These are phyloP conservation scores for Dendrostoma leiphaemia DNA, from an alignment of 2,329 filamentous ascomycete species.

Conservation along the genomic window DNA sequence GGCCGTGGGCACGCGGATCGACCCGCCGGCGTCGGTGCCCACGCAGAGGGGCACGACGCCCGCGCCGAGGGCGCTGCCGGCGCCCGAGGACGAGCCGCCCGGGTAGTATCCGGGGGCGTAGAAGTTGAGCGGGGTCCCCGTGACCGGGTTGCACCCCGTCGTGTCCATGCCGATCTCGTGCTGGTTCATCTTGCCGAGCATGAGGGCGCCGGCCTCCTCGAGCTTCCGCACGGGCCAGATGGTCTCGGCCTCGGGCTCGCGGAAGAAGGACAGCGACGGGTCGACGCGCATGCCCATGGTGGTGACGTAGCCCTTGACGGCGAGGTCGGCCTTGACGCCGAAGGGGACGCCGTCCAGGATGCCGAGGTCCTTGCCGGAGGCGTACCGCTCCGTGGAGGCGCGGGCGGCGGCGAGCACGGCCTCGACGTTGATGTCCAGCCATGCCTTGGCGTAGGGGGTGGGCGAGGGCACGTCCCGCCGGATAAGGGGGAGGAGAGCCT, in stretches of 20 bases:
- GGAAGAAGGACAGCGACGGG: constrained; percentile 40
- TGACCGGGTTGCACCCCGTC: constrained; percentile 77
- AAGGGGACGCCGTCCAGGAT: constrained; percentile 80
- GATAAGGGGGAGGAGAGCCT: constrained; percentile 70
- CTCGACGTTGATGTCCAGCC: constrained; percentile 65
- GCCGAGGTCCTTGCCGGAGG: constrained; percentile 61
- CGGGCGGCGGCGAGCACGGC: constrained; percentile 65
- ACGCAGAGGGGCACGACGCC: constrained; percentile 74
- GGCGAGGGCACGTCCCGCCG: constrained; percentile 52
- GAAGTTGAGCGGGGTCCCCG: constrained; percentile 75
- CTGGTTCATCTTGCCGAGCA: constrained; percentile 77
- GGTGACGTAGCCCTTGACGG: constrained; percentile 67
- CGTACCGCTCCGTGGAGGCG: constrained; percentile 72
- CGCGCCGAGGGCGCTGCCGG: constrained; percentile 65
- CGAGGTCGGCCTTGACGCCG: constrained; percentile 78
- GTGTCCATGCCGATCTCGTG: constrained; percentile 78
- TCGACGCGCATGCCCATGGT: constrained; percentile 64
- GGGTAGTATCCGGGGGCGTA: constrained; percentile 75
- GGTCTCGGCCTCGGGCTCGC: constrained; percentile 49
- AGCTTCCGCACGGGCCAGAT: constrained; percentile 70
- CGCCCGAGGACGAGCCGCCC: constrained; percentile 78
- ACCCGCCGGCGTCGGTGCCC: constrained; percentile 75
- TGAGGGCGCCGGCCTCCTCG: constrained; percentile 70
- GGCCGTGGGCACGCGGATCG: constrained; percentile 68
- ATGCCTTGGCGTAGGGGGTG: constrained; percentile 68